phyloP scores from a whole-genome alignment of 2,329 filamentous ascomycete genomes.

The Phyllachora maydis region DNA sequence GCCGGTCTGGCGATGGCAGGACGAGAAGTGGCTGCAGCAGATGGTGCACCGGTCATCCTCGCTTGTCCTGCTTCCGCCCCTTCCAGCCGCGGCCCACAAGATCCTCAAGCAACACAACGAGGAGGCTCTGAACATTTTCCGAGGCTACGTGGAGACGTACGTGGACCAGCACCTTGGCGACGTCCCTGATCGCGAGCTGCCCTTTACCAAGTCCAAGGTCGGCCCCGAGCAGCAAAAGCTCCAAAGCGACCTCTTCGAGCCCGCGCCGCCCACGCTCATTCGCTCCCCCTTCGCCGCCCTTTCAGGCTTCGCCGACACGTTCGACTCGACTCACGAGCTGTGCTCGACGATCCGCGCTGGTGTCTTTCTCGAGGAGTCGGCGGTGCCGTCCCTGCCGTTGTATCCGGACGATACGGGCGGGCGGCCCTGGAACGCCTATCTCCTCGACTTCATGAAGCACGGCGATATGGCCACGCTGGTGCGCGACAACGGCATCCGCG shows the following conservation, averaged over 20 bases:
- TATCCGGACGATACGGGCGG: conserved; percentile 29
- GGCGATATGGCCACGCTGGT: conserved; percentile 40
- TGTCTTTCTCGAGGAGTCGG: conserved; percentile 55
- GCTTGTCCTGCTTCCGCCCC: conserved; percentile 38
- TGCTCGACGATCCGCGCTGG: conserved; percentile 42
- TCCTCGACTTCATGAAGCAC: conserved; percentile 62
- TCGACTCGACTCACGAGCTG: conserved; percentile 43
- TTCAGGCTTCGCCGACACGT: conserved; percentile 45
- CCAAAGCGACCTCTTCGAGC: conserved; percentile 6
- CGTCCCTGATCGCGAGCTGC: conserved; percentile 29
- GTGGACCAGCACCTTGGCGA: conserved; percentile 38
- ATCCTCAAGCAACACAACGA: conserved; percentile 42
- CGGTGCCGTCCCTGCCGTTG: conserved; percentile 47
- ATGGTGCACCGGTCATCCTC: conserved; percentile 37
- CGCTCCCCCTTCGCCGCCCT: conserved; percentile 53
- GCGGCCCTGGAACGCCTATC: conserved; percentile 40
- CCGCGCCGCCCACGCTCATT: conserved; percentile 20
- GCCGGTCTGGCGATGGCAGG: no score
- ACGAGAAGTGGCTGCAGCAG: conserved; percentile 30
- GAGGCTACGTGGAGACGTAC: conserved; percentile 47
- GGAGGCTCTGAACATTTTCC: conserved; percentile 44
- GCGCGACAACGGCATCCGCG: conserved; percentile 42
- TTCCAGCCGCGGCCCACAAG: conserved; percentile 34
- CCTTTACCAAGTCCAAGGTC: conserved; percentile 31
- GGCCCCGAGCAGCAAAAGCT: conserved; percentile 12